These are phyloP conservation scores for Chaetomiaceae sp. DNA, from an alignment of 2,329 filamentous ascomycete species.

Conservation along the genomic window DNA sequence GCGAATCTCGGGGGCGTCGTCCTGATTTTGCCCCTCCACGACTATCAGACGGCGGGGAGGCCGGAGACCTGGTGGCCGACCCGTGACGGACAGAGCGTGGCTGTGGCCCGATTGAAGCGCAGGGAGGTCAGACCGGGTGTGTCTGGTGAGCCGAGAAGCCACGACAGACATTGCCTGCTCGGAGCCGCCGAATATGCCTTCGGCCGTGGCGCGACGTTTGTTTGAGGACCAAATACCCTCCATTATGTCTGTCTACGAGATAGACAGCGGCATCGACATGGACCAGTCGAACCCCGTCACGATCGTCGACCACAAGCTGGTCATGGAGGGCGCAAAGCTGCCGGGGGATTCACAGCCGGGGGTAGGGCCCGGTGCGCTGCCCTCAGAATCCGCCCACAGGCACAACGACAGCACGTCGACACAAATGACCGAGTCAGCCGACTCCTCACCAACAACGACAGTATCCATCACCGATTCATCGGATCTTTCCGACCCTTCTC, in stretches of 20 bases:
- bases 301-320: constrained; percentile 49
- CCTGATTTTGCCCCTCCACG: constrained; percentile 5
- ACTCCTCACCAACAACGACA: constrained; percentile 93
- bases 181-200: constrained; percentile 49
- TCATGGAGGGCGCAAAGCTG: constrained; percentile 40
- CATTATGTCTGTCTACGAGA: constrained; percentile 71
- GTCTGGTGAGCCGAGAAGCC: constrained; percentile 3
- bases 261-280: constrained; percentile 53
- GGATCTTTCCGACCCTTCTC: constrained; percentile 82
- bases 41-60: constrained; percentile 20
- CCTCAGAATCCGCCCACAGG: constrained; percentile 55
- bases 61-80: constrained; percentile 20
- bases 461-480: constrained; percentile 90
- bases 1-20: constrained; percentile 3
- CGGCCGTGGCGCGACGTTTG: constrained; percentile 55
- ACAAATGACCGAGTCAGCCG: constrained; percentile 75
- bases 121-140: constrained; percentile 10
- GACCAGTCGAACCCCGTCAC: constrained; percentile 51
- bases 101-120: constrained; percentile 21
- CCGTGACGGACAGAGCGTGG: constrained; percentile 19
- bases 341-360: constrained; percentile 32
- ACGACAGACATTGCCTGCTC: not conserved
- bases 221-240: constrained; percentile 70
- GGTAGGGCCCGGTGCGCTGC: constrained; percentile 39
- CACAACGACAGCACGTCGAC: constrained; percentile 76